Percentiles rank a stretch among this genome's conserved stretches.
Evolutionary conservation across 2,329 filamentous ascomycete genomes (phyloP).

Genomic region (Chaetomium sp.): DNA sequence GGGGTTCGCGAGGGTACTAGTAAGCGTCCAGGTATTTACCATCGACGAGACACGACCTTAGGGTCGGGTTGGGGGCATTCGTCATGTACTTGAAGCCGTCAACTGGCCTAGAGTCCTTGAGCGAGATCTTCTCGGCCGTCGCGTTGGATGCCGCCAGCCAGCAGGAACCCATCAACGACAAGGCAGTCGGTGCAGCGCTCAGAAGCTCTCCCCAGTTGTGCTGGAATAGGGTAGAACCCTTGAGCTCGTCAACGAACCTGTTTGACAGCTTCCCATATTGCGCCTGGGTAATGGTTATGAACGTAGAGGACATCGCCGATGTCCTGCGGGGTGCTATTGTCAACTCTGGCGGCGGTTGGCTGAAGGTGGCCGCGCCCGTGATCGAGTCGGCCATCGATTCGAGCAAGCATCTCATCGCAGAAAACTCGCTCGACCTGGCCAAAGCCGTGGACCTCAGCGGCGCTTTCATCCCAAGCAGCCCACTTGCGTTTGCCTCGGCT

Average conservation of each 20-base stretch:
- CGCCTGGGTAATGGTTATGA: background rate
- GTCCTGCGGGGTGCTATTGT: background rate
- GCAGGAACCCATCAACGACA: slow-evolving; percentile 11
- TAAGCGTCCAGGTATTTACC: background rate
- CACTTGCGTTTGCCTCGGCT: slow-evolving; percentile 4
- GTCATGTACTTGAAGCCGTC: slow-evolving; percentile 10
- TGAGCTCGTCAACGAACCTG: slow-evolving; percentile 4
- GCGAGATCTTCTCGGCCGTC: slow-evolving; percentile 6
- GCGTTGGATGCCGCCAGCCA: slow-evolving; percentile 9
- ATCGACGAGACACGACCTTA: background rate
- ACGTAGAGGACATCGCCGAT: background rate
- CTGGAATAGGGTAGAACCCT: slow-evolving; percentile 6
- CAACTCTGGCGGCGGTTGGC: background rate
- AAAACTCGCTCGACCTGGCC: slow-evolving; percentile 1
- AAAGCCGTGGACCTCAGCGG: slow-evolving; percentile 6
- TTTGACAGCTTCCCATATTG: slow-evolving; percentile 5
- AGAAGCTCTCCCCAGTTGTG: slow-evolving; percentile 8
- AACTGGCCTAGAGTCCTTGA: background rate
- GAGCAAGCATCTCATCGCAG: background rate
- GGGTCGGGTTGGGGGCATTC: background rate
- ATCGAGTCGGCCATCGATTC: slow-evolving; percentile 2
- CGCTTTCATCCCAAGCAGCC: slow-evolving; percentile 10
- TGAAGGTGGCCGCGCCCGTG: slow-evolving; percentile 3
- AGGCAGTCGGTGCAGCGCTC: background rate
- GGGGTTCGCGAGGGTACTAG: background rate